Conservation (phyloP, 345 rosid species). For the Eucalyptus camaldulensis region DNA sequence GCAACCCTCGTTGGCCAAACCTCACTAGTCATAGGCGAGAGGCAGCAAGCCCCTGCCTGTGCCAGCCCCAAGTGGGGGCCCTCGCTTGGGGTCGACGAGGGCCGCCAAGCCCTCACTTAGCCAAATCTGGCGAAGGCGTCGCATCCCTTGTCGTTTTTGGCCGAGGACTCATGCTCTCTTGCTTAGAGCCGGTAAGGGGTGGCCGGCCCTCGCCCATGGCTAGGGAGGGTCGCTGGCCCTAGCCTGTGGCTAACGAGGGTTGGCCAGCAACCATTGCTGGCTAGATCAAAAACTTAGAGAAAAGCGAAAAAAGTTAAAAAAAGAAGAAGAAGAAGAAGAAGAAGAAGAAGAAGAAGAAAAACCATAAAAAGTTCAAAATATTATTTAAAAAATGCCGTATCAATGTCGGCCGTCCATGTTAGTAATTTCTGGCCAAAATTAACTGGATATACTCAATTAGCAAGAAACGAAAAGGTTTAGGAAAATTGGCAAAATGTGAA, state of each 20-base stretch:
- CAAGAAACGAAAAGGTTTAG: accelerated
- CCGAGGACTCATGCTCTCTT: accelerated
- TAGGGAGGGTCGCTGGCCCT: too few relatives aligned
- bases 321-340: too few relatives aligned
- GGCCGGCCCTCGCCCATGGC: accelerated
- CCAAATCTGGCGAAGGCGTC: accelerated
- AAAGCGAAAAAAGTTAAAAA: accelerated
- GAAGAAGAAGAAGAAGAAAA: too few relatives aligned
- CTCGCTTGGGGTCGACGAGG: too few relatives aligned
- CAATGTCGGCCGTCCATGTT: too few relatives aligned
- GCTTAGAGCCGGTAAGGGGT: accelerated
- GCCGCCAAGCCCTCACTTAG: background rate
- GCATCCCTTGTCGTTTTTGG: accelerated
- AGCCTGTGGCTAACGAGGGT: accelerated
- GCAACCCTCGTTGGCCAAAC: too few relatives aligned
- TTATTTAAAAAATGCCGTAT: too few relatives aligned
- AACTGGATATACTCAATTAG: accelerated
- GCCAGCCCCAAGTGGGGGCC: accelerated
- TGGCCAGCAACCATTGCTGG: too few relatives aligned
- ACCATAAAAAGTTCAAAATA: too few relatives aligned
- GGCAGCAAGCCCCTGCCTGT: accelerated
- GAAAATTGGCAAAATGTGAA: too few relatives aligned
- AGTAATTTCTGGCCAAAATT: accelerated
- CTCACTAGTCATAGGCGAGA: too few relatives aligned
- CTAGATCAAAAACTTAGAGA: accelerated